These are phyloP conservation scores for Lactarius evosmus DNA, from an alignment of 768 basidiomycete species.

Conservation along the genomic window DNA sequence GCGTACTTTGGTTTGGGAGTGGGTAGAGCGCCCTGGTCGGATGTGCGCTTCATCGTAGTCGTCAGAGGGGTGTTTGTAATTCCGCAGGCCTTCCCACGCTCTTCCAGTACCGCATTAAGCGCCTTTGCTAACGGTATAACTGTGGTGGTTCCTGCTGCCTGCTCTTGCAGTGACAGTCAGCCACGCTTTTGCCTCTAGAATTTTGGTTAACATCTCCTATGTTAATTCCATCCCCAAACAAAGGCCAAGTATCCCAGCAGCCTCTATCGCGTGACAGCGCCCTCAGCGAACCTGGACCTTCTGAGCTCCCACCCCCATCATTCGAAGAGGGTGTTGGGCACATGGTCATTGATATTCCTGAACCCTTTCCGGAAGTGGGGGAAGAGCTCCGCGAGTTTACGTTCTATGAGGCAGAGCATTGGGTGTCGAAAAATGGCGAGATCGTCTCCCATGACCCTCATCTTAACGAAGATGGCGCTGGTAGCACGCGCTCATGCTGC, in stretches of 20 bases:
- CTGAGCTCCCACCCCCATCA: too few species aligned
- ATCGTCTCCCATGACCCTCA: slow-evolving; percentile 71
- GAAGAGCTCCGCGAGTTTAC: slow-evolving; percentile 54
- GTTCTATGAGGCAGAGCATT: slow-evolving; percentile 61
- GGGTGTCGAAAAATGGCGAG: slow-evolving; percentile 45
- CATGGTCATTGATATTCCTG: slow-evolving; percentile 29
- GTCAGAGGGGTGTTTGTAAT: too few species aligned
- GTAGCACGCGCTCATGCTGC: slow-evolving; percentile 13
- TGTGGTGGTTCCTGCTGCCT: too few species aligned
- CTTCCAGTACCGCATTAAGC: too few species aligned
- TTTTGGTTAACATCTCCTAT: neutral
- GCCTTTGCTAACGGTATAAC: too few species aligned
- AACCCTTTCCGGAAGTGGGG: slow-evolving; percentile 34
- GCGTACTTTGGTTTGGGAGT: too few species aligned
- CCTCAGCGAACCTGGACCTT: slow-evolving; percentile 9
- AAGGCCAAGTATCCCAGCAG: neutral
- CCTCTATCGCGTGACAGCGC: neutral
- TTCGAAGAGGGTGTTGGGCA: slow-evolving; percentile 29
- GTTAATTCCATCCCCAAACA: neutral
- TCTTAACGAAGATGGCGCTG: slow-evolving; percentile 58
- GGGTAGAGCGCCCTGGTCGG: too few species aligned
- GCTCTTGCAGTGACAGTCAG: too few species aligned
- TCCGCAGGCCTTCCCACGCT: too few species aligned
- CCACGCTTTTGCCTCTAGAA: too few species aligned
- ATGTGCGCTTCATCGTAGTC: too few species aligned